phyloP scores from a whole-genome alignment of 2,329 filamentous ascomycete species.

The Pseudopyricularia cyperi region DNA sequence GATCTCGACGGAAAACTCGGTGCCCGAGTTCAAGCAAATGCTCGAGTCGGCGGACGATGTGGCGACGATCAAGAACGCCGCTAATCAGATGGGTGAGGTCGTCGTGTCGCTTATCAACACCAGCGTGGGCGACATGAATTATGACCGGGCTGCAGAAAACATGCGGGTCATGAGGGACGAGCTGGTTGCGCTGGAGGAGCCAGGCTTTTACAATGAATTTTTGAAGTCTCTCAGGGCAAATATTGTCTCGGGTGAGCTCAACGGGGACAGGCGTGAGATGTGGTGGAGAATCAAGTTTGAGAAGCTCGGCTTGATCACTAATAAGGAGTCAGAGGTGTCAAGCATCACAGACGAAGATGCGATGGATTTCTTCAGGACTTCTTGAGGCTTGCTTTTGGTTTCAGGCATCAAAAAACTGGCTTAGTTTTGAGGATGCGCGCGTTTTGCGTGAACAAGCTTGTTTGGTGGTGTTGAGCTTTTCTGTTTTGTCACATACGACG shows the following conservation, averaged over 20 bases:
- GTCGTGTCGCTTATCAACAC: conserved; percentile 55
- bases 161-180: conserved; percentile 68
- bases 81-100: conserved; percentile 62
- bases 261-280: conserved; percentile 68
- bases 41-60: conserved; percentile 49
- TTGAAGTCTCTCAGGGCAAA: conserved; percentile 58
- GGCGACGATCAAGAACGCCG: conserved; percentile 50
- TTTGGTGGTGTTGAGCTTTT: neutral
- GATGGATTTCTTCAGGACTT: conserved; percentile 18
- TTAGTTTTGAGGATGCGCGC: neutral
- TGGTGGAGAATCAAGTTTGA: conserved; percentile 62
- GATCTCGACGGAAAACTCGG: conserved; percentile 55
- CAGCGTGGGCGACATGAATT: conserved; percentile 64
- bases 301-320: conserved; percentile 61
- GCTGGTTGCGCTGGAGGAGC: conserved; percentile 62
- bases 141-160: conserved; percentile 62
- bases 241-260: conserved; percentile 54
- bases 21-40: conserved; percentile 82
- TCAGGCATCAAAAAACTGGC: neutral
- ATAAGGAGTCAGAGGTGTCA: conserved; percentile 47
- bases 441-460: neutral
- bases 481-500: too few relatives aligned
- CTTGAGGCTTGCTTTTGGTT: neutral
- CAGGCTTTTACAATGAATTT: conserved; percentile 64
- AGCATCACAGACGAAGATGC: conserved; percentile 59